Percentiles rank a stretch among this genome's conserved stretches.
Evolutionary conservation across 805 yeast species (phyloP).

Genomic region (Pichia deserticola): DNA sequence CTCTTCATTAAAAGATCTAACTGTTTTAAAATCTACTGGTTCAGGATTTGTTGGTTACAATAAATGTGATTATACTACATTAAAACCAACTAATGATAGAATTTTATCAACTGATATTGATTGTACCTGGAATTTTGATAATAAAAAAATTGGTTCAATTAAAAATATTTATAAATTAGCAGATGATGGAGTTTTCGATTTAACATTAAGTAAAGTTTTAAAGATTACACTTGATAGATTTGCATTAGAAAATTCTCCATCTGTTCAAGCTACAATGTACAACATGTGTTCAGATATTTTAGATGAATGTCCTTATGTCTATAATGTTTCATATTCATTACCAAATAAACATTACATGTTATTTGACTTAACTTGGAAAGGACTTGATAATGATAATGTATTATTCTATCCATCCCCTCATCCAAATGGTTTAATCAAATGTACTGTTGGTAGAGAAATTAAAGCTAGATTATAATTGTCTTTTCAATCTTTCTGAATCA

Average conservation of each 20-base stretch:
- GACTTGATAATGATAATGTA: slow-evolving; percentile 70
- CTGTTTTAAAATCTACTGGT: slow-evolving; percentile 84
- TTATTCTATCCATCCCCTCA: slow-evolving; percentile 85
- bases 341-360: slow-evolving; percentile 92
- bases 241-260: slow-evolving; percentile 83
- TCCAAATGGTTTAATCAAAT: slow-evolving; percentile 88
- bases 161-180: slow-evolving; percentile 43
- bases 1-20: slow-evolving; percentile 71
- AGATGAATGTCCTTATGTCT: slow-evolving; percentile 46
- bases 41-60: slow-evolving; percentile 88
- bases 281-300: slow-evolving; percentile 79
- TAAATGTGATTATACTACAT: slow-evolving; percentile 82
- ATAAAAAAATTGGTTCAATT: slow-evolving; percentile 42
- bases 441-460: slow-evolving; percentile 68
- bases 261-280: slow-evolving; percentile 96
- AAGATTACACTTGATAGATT: slow-evolving; percentile 65
- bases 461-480: slow-evolving; percentile 44
- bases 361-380: slow-evolving; percentile 78
- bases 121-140: slow-evolving; percentile 62
- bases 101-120: slow-evolving; percentile 82
- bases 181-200: slow-evolving; percentile 58
- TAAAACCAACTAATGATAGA: slow-evolving; percentile 76
- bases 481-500: background rate
- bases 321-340: slow-evolving; percentile 61
- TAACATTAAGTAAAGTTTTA: slow-evolving; percentile 54